Evolutionary conservation across 2,329 filamentous ascomycete genomes (phyloP).

Genomic region (Clonostachys sp.): DNA sequence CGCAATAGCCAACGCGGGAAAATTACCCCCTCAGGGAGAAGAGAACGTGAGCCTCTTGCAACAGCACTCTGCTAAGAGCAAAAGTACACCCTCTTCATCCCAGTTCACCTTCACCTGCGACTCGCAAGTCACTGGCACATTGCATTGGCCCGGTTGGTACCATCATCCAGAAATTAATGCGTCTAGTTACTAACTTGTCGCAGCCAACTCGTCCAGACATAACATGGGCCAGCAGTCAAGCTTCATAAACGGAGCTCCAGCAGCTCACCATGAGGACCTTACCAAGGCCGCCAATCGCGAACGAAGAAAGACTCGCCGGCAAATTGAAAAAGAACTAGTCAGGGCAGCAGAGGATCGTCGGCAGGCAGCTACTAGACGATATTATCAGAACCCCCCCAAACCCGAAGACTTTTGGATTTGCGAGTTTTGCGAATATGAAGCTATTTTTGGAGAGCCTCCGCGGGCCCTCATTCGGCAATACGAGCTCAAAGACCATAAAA

Average conservation of each 20-base stretch:
- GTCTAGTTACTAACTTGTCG: no score
- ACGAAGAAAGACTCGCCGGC: constrained; percentile 58
- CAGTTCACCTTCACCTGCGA: constrained; percentile 98
- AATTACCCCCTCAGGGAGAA: constrained; percentile 61
- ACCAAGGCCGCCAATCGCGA: neutral
- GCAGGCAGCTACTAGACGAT: constrained; percentile 70
- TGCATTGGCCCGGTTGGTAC: constrained; percentile 64
- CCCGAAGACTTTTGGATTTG: constrained; percentile 86
- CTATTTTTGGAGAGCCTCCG: constrained; percentile 86
- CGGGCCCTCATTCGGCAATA: constrained; percentile 84
- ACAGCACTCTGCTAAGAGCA: constrained; percentile 55
- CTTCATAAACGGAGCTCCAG: no score
- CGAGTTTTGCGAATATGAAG: constrained; percentile 97
- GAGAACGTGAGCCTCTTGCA: constrained; percentile 77
- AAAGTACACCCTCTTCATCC: constrained; percentile 65
- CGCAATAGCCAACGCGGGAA: constrained; percentile 85
- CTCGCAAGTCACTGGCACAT: constrained; percentile 76
- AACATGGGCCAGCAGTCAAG: neutral
- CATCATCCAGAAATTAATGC: neutral
- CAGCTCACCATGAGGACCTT: neutral
- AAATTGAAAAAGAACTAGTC: constrained; percentile 65
- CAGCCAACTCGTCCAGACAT: neutral
- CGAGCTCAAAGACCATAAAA: constrained; percentile 78
- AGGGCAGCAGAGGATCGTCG: constrained; percentile 74
- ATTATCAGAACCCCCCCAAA: constrained; percentile 67